Evolutionary conservation across 805 yeast genomes (phyloP).

Genomic region (Wickerhamomyces sydowiorum): DNA sequence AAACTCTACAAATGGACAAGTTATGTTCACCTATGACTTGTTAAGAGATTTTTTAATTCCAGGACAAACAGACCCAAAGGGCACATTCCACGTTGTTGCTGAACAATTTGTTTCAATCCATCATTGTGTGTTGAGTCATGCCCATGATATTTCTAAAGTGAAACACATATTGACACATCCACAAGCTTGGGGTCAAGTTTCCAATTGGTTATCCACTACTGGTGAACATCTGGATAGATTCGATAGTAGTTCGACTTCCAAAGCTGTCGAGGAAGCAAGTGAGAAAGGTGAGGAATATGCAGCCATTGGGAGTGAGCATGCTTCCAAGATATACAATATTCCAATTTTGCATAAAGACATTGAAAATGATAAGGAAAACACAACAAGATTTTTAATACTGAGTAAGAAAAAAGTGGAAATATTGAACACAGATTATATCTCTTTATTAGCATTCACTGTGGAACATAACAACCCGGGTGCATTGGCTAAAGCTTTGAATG

Average conservation of each 20-base stretch:
- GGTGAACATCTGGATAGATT: conserved; percentile 38
- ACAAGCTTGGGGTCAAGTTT: conserved; percentile 95
- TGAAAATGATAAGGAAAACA: conserved; percentile 70
- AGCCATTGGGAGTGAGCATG: conserved; percentile 69
- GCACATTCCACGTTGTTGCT: conserved; percentile 51
- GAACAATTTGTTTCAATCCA: conserved; percentile 81
- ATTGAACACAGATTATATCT: conserved; percentile 24
- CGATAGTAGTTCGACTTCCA: conserved; percentile 77
- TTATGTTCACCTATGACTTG: conserved; percentile 77
- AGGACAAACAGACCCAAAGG: conserved; percentile 11
- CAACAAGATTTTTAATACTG: conserved; percentile 78
- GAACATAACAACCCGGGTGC: conserved; percentile 69
- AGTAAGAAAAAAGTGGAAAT: conserved; percentile 29
- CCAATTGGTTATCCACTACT: conserved; percentile 41
- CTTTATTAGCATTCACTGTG: conserved; percentile 62
- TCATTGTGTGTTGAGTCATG: conserved; percentile 61
- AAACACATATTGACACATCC: conserved; percentile 81
- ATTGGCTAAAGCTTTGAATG: conserved; percentile 55
- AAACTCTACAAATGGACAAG: conserved; percentile 94
- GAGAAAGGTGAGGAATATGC: conserved; percentile 40
- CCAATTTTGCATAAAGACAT: conserved; percentile 51
- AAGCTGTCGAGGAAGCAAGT: conserved; percentile 67
- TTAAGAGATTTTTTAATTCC: conserved; percentile 60
- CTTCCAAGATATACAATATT: conserved; percentile 53
- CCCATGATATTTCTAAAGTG: conserved; percentile 39